Percentiles rank a stretch among this genome's conserved stretches.
phyloP scores from a whole-genome alignment of 2,329 filamentous ascomycete species.

The Stylonectria norvegica region DNA sequence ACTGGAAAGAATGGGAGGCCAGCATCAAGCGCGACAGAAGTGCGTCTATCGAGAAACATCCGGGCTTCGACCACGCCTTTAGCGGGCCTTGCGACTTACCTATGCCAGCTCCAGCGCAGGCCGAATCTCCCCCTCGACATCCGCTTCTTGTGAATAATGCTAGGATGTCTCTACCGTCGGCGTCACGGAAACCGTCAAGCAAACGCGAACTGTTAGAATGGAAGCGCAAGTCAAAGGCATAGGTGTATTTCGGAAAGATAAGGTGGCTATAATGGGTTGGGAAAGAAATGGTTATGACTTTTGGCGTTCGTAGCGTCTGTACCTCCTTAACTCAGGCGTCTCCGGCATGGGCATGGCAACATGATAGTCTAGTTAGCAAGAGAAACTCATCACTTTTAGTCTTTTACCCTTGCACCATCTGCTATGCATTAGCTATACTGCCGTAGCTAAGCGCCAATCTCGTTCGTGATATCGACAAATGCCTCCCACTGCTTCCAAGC shows the following conservation, averaged over 20 bases:
- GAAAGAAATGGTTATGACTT: no score
- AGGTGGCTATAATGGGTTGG: no score
- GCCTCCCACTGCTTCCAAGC: slow-evolving; percentile 78
- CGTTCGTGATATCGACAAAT: slow-evolving; percentile 81
- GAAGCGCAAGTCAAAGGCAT: no score
- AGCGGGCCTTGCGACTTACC: slow-evolving; percentile 7
- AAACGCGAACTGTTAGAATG: no score
- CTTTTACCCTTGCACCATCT: no score
- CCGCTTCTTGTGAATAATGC: background rate
- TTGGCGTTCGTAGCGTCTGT: no score
- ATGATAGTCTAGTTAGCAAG: no score
- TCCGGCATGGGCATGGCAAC: no score
- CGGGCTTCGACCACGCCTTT: slow-evolving; percentile 22
- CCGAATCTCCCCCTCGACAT: slow-evolving; percentile 1
- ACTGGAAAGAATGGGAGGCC: slow-evolving; percentile 42
- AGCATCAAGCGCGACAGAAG: slow-evolving; percentile 28
- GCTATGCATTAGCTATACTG: no score
- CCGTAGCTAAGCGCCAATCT: slow-evolving; percentile 33
- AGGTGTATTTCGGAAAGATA: no score
- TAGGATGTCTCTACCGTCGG: background rate
- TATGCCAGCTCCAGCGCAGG: slow-evolving; percentile 1
- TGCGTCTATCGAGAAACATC: slow-evolving; percentile 28
- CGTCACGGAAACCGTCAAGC: background rate
- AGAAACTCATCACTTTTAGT: no score
- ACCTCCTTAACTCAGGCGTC: no score